Evolutionary conservation across 1,139 yeast species (phyloP).

Genomic region (Yamadazyma diddensiae): DNA sequence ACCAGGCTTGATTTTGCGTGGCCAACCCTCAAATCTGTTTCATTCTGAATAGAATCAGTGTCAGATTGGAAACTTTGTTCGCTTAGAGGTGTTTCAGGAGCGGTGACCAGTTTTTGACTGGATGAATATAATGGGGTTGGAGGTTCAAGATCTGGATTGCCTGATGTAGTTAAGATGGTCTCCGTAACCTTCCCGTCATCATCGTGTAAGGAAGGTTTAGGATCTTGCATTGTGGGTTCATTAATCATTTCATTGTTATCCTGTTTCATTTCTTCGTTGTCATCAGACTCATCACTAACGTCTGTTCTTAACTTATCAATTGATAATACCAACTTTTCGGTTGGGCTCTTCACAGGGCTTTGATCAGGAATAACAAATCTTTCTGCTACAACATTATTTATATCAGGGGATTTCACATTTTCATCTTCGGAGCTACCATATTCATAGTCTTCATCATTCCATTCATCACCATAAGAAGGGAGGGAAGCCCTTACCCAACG

Average conservation of each 20-base stretch:
- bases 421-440: conserved; percentile 20
- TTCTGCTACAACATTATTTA: conserved; percentile 14
- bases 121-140: conserved; percentile 30
- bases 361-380: conserved; percentile 15
- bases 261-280: conserved; percentile 4
- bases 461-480: conserved; percentile 59
- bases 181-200: not conserved
- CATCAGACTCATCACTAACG: conserved; percentile 18
- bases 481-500: conserved; percentile 60
- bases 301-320: conserved; percentile 26
- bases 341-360: conserved; percentile 6
- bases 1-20: not conserved
- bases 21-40: conserved; percentile 23
- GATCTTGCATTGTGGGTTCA: not conserved
- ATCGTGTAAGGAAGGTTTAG: not conserved
- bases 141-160: conserved; percentile 19
- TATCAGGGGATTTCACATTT: conserved; percentile 9
- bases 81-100: conserved; percentile 30
- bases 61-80: conserved; percentile 36
- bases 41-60: conserved; percentile 37
- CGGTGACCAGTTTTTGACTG: conserved; percentile 7
- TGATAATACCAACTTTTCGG: conserved; percentile 29
- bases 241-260: conserved; percentile 7
- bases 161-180: not conserved
- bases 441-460: conserved; percentile 44